Percentiles rank a stretch among this genome's conserved stretches.
phyloP scores from a whole-genome alignment of 1,284 basidiomycete species.

The Crepidotus sp. region DNA sequence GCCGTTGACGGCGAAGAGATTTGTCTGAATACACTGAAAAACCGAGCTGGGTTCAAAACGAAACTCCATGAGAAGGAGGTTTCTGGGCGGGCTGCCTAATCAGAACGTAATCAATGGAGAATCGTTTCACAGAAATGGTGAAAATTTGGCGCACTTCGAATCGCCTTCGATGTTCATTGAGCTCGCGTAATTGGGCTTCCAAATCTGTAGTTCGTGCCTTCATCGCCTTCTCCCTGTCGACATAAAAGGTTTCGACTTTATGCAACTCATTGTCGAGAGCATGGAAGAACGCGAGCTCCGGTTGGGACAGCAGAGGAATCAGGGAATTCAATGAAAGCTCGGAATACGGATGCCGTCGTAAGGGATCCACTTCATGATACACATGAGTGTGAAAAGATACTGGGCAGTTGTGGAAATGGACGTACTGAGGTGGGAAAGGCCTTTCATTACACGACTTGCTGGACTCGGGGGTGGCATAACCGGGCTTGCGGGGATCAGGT shows the following conservation, averaged over 20 bases:
- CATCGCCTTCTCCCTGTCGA: slow-evolving; percentile 65
- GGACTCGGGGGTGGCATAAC: slow-evolving; percentile 8
- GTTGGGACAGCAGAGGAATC: slow-evolving; percentile 44
- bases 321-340: slow-evolving; percentile 24
- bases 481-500: slow-evolving; percentile 10
- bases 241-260: slow-evolving; percentile 81
- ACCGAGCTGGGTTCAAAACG: background rate
- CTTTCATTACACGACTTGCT: slow-evolving; percentile 8
- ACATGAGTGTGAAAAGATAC: background rate
- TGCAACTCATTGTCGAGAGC: slow-evolving; percentile 67
- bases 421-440: slow-evolving; percentile 9
- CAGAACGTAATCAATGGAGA: background rate
- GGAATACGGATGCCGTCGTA: slow-evolving; percentile 15
- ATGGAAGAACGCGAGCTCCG: slow-evolving; percentile 67
- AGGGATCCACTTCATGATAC: slow-evolving; percentile 8
- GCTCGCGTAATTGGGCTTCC: slow-evolving; percentile 64
- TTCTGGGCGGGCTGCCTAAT: slow-evolving; percentile 9
- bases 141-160: slow-evolving; percentile 63
- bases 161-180: slow-evolving; percentile 60
- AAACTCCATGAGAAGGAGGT: slow-evolving; percentile 1
- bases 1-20: background rate
- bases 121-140: no score
- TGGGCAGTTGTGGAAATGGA: background rate
- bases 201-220: slow-evolving; percentile 41
- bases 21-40: background rate